Percentiles rank a stretch among this genome's conserved stretches.
Conservation (phyloP, 108 stramenopile species). For the Fistulifera pelliculosa region DNA sequence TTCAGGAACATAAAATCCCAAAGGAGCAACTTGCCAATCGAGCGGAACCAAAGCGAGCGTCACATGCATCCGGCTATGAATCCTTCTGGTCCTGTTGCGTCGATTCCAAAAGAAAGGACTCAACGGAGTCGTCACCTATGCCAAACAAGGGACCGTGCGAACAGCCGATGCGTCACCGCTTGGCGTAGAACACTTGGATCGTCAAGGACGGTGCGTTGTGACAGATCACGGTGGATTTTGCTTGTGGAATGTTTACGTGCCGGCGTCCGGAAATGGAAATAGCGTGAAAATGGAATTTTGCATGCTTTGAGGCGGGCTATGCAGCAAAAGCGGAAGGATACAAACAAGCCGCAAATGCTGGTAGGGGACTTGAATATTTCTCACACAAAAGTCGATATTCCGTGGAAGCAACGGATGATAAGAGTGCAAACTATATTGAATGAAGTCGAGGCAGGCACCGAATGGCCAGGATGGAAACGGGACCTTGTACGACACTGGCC, state of each 20-base stretch:
- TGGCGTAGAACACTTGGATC: slow-evolving; percentile 53
- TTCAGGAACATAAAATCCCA: slow-evolving; percentile 90
- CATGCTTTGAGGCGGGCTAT: slow-evolving; percentile 68
- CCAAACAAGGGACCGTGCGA: slow-evolving; percentile 27
- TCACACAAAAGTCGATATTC: slow-evolving; percentile 43
- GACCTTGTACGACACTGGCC: slow-evolving; percentile 57
- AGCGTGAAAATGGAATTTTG: slow-evolving; percentile 67
- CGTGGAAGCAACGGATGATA: slow-evolving; percentile 53
- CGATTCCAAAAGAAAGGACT: slow-evolving; percentile 53
- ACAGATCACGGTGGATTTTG: slow-evolving; percentile 85
- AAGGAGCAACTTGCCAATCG: slow-evolving; percentile 45
- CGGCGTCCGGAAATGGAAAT: slow-evolving; percentile 43
- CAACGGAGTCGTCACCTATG: slow-evolving; percentile 89
- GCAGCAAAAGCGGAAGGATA: slow-evolving; percentile 34
- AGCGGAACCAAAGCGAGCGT: slow-evolving; percentile 50
- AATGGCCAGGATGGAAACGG: slow-evolving; percentile 31
- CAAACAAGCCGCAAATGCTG: slow-evolving; percentile 63
- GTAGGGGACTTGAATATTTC: slow-evolving; percentile 86
- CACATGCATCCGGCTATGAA: slow-evolving; percentile 57
- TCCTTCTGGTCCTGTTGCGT: slow-evolving; percentile 78
- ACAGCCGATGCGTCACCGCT: slow-evolving; percentile 52
- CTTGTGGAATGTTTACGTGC: slow-evolving; percentile 91
- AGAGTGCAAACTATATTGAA: slow-evolving; percentile 44
- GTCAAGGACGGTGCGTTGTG: slow-evolving; percentile 82
- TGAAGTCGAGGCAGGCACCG: background rate